phyloP scores from a whole-genome alignment of 345 rosid genomes.

The Salix koriyanagi region DNA sequence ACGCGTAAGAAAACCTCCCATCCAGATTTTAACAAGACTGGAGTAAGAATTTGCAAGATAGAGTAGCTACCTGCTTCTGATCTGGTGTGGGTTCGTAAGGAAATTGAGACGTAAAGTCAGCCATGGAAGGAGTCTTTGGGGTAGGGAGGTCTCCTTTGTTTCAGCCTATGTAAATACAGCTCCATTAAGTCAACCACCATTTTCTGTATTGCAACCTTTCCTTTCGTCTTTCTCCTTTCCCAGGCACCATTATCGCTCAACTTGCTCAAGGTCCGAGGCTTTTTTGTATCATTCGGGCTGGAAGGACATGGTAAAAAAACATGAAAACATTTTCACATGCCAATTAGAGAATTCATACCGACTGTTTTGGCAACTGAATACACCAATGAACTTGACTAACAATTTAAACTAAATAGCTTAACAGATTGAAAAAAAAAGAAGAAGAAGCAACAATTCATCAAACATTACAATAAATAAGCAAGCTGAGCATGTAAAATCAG shows the following conservation, averaged over 20 bases:
- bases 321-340: not conserved
- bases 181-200: conserved; percentile 99
- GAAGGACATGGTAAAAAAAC: conserved; percentile 7
- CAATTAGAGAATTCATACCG: not conserved
- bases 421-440: not conserved
- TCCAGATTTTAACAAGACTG: not conserved
- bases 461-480: not conserved
- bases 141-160: conserved; percentile 77
- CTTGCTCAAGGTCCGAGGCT: conserved; percentile 75
- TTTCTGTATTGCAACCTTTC: conserved; percentile 91
- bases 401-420: not conserved
- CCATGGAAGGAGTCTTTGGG: conserved; percentile 66
- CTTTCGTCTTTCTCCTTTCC: conserved; percentile 92
- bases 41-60: not conserved
- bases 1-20: not conserved
- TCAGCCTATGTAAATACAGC: conserved; percentile 80
- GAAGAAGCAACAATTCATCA: not conserved
- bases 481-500: not conserved
- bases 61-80: conserved; percentile 59
- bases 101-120: conserved; percentile 63
- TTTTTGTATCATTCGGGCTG: conserved; percentile 85
- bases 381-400: not conserved
- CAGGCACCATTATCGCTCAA: conserved; percentile 71
- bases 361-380: not conserved
- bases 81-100: conserved; percentile 87